Percentiles rank a stretch among this genome's conserved stretches.
Evolutionary conservation across 2,329 filamentous ascomycete species (phyloP).

Genomic region (Teratosphaeria pseudoeucalypti): DNA sequence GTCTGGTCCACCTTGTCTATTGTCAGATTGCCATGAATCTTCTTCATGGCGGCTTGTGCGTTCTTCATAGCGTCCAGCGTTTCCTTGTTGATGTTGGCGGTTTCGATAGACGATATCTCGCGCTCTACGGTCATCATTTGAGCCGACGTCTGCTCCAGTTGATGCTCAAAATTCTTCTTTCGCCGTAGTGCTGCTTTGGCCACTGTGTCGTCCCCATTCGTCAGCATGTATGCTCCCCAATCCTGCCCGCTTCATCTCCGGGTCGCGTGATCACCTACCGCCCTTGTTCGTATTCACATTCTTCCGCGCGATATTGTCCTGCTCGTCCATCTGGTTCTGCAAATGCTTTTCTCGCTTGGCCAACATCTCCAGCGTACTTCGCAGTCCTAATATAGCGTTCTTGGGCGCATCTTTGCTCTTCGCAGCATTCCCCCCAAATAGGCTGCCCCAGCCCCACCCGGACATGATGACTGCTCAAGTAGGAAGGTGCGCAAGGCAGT

Average conservation of each 20-base stretch:
- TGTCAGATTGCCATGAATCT: slow-evolving; percentile 81
- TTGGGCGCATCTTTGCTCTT: slow-evolving; percentile 91
- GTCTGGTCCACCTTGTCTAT: slow-evolving; percentile 91
- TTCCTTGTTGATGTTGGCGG: slow-evolving; percentile 97
- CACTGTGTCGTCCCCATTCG: slow-evolving; percentile 41
- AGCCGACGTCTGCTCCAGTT: slow-evolving; percentile 76
- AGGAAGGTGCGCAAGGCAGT: slow-evolving; percentile 1
- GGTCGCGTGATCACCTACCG: slow-evolving; percentile 46
- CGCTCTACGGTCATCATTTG: slow-evolving; percentile 90
- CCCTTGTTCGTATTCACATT: slow-evolving; percentile 82
- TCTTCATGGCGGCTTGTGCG: slow-evolving; percentile 80
- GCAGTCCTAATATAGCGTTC: slow-evolving; percentile 83
- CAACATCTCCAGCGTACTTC: slow-evolving; percentile 90
- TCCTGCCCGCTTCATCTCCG: neutral
- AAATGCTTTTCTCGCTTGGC: slow-evolving; percentile 92
- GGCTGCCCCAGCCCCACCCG: slow-evolving; percentile 50
- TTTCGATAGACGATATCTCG: slow-evolving; percentile 94
- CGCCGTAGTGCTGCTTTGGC: slow-evolving; percentile 82
- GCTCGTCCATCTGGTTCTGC: slow-evolving; percentile 84
- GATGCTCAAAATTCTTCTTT: slow-evolving; percentile 90
- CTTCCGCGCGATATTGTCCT: slow-evolving; percentile 80
- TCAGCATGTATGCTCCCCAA: slow-evolving; percentile 7
- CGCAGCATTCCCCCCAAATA: slow-evolving; percentile 63
- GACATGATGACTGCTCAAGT: slow-evolving; percentile 28
- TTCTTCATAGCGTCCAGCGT: slow-evolving; percentile 90